Percentiles rank a stretch among this genome's conserved stretches.
Evolutionary conservation across 75 land plant genomes (phyloP).

Genomic region (Selaginella tamariscina): DNA sequence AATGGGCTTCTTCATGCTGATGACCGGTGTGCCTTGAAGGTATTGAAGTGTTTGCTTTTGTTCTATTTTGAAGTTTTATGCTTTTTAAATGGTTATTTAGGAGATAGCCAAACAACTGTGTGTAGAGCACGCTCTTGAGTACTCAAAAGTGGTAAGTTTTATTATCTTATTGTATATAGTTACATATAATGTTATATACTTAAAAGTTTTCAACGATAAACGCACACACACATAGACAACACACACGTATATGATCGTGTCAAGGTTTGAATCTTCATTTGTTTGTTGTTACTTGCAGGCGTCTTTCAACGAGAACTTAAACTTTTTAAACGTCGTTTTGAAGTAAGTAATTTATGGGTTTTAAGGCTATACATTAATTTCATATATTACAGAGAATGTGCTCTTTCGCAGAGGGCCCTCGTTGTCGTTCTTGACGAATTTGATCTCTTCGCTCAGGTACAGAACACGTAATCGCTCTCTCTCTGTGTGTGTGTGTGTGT

Average conservation of each 20-base stretch:
- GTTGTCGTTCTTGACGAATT: slow-evolving; percentile 86
- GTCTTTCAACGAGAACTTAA: slow-evolving; percentile 49
- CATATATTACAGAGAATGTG: slow-evolving; percentile 80
- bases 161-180: neutral
- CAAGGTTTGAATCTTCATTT: too few relatives aligned
- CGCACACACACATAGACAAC: too few relatives aligned
- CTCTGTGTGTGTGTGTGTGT: neutral
- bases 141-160: slow-evolving; percentile 42
- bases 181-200: too few relatives aligned
- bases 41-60: slow-evolving; percentile 21
- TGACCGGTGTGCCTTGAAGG: slow-evolving; percentile 83
- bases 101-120: slow-evolving; percentile 61
- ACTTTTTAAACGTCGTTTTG: slow-evolving; percentile 40
- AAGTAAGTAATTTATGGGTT: slow-evolving; percentile 37
- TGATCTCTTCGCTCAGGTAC: slow-evolving; percentile 89
- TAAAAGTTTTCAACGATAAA: too few relatives aligned
- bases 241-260: too few relatives aligned
- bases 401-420: slow-evolving; percentile 74
- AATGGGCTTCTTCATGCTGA: slow-evolving; percentile 83
- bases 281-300: slow-evolving; percentile 25
- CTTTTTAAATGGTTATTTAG: slow-evolving; percentile 21
- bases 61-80: slow-evolving; percentile 1
- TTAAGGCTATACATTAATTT: too few relatives aligned
- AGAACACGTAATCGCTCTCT: slow-evolving; percentile 3
- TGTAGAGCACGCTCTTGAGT: slow-evolving; percentile 40